phyloP scores from a whole-genome alignment of 495 filamentous ascomycete species.

The Endocarpon pusillum region DNA sequence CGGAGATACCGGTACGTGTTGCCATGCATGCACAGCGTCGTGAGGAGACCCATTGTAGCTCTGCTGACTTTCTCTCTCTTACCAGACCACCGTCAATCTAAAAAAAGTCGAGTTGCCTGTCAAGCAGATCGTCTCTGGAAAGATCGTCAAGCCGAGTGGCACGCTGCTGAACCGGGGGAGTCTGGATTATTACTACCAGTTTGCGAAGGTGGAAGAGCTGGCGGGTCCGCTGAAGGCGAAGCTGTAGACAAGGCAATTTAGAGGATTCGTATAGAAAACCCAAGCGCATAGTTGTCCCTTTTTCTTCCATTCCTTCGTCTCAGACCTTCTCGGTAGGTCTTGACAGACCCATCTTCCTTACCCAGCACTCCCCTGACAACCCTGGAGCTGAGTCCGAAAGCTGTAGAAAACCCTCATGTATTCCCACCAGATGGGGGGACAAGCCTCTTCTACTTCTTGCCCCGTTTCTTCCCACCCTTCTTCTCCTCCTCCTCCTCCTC shows the following conservation, averaged over 20 bases:
- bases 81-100: constrained; percentile 59
- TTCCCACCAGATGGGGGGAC: too few species aligned
- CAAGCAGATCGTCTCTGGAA: constrained; percentile 68
- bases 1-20: constrained; percentile 56
- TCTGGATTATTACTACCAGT: constrained; percentile 63
- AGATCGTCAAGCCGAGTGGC: constrained; percentile 54
- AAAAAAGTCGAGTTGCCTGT: constrained; percentile 80
- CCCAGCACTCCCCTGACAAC: too few species aligned
- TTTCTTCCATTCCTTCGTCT: too few species aligned
- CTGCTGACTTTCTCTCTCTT: constrained; percentile 3
- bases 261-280: too few species aligned
- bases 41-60: too few species aligned
- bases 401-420: too few species aligned
- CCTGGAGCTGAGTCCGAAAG: too few species aligned
- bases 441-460: constrained; percentile 28
- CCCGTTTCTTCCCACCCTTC: constrained; percentile 38
- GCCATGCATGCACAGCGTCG: too few species aligned
- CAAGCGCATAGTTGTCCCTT: too few species aligned
- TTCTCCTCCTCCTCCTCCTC: constrained; percentile 12
- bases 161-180: constrained; percentile 62
- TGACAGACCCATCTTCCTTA: too few species aligned
- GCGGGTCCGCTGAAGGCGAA: constrained; percentile 23
- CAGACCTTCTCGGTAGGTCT: too few species aligned
- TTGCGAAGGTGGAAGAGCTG: constrained; percentile 59
- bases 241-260: constrained; percentile 21